These are phyloP conservation scores for Peniophora sp. DNA, from an alignment of 1,284 basidiomycete species.

Conservation along the genomic window DNA sequence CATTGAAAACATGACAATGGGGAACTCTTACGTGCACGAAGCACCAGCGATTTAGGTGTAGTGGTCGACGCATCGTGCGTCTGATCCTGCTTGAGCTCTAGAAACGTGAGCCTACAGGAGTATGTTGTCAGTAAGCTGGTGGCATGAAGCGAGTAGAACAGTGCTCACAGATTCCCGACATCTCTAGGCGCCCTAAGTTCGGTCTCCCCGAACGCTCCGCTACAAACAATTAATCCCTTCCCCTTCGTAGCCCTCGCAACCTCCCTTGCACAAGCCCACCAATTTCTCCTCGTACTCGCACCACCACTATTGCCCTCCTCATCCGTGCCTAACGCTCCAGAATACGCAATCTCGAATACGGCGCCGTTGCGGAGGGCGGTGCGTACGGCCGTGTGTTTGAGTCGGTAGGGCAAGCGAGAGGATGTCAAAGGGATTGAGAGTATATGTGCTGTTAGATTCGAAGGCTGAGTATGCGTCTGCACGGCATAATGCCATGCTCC, in stretches of 20 bases:
- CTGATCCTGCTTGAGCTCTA: slow-evolving; percentile 58
- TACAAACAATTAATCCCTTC: slow-evolving; percentile 60
- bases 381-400: slow-evolving; percentile 77
- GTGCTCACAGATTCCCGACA: slow-evolving; percentile 68
- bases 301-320: slow-evolving; percentile 47
- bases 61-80: slow-evolving; percentile 56
- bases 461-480: slow-evolving; percentile 74
- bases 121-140: background rate
- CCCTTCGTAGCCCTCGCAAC: slow-evolving; percentile 71
- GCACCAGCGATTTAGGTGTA: slow-evolving; percentile 54
- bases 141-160: too few species aligned
- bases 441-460: slow-evolving; percentile 73
- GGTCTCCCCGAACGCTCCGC: slow-evolving; percentile 47
- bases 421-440: slow-evolving; percentile 76
- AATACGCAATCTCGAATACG: slow-evolving; percentile 77
- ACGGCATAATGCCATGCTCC: slow-evolving; percentile 72
- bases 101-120: slow-evolving; percentile 41
- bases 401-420: slow-evolving; percentile 70
- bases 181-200: slow-evolving; percentile 66
- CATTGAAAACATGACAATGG: background rate
- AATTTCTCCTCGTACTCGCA: slow-evolving; percentile 56
- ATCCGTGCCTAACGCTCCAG: slow-evolving; percentile 60
- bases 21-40: slow-evolving; percentile 57
- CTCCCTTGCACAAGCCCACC: slow-evolving; percentile 76
- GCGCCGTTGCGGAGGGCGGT: slow-evolving; percentile 79